phyloP scores from a whole-genome alignment of 2,329 filamentous ascomycete species.

The Ophiostoma pallidulum region DNA sequence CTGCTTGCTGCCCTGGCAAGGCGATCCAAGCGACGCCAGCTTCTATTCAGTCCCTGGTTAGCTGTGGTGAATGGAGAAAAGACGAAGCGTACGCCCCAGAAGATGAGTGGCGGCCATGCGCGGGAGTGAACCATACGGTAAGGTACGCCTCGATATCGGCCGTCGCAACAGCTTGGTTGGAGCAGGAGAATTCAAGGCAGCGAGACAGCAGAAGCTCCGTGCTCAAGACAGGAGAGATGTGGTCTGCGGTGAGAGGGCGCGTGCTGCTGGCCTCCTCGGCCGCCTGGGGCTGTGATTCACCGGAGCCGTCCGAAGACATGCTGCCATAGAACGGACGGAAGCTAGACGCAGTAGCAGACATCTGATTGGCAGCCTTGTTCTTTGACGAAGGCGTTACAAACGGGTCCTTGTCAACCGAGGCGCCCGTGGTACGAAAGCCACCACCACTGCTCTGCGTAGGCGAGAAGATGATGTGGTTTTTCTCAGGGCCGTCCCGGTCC shows the following conservation, averaged over 20 bases:
- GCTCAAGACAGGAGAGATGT: slow-evolving; percentile 32
- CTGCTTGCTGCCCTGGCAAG: slow-evolving; percentile 30
- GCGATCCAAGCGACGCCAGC: slow-evolving; percentile 26
- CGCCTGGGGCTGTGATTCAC: slow-evolving; percentile 5
- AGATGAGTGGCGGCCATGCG: too few relatives aligned
- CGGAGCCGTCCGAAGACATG: slow-evolving; percentile 18
- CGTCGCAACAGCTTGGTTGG: slow-evolving; percentile 21
- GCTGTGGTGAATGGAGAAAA: too few relatives aligned
- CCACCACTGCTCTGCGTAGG: slow-evolving; percentile 20
- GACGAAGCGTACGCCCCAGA: not conserved
- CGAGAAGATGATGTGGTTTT: slow-evolving; percentile 18
- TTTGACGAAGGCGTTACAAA: slow-evolving; percentile 36
- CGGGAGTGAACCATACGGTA: slow-evolving; percentile 28
- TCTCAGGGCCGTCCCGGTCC: slow-evolving; percentile 23
- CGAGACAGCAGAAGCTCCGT: slow-evolving; percentile 37
- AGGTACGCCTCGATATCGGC: slow-evolving; percentile 36
- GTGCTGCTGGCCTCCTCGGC: slow-evolving; percentile 13
- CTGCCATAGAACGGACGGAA: slow-evolving; percentile 44
- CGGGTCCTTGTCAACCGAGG: slow-evolving; percentile 39
- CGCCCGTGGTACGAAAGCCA: slow-evolving; percentile 19
- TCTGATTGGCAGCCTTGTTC: slow-evolving; percentile 32
- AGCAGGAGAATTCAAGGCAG: slow-evolving; percentile 33
- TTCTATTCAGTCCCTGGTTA: slow-evolving; percentile 32
- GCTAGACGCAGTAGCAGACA: slow-evolving; percentile 54
- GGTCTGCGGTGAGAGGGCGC: slow-evolving; percentile 18